Base-by-base conservation (phyloP, 1,139 yeast species). In the Hemisphaericaspora xylofermentans region DNA sequence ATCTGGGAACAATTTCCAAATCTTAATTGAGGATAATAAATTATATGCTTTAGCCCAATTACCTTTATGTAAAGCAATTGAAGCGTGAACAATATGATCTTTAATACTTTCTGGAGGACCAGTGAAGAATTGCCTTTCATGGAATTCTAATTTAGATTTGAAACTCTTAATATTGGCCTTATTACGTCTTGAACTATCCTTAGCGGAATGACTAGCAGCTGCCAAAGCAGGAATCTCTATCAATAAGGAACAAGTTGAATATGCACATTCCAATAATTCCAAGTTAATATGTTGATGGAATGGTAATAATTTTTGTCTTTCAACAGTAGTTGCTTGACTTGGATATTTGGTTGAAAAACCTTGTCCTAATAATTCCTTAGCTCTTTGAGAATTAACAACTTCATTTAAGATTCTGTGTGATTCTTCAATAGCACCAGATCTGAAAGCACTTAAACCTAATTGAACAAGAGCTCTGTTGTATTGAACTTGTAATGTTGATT, bases 71-170 rank as follows among this genome's bases (percentile, higher is more conserved):
- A 94, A 80, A 35, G 89, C 83, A 66, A 84, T 84, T 35, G 98
- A 94, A 40, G 98, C 96, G 63, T 88, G 91, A 75, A 93, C 84
- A 56, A 93, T 84, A 66, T 81, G 89, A 65, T 93, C 99, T 60
- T 95, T 85, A 40, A 95, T 87, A 65, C 93, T 88, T 69, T 93
- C 98, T 43, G 98, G 97, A 34, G 98, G 98, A 30, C 98, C 98
- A 51, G 91, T 88, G 74, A 93, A 93, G 48, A 85, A 87, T 64
- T 93, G 96, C 65, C 94, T 85, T 62, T 91, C 96, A 60, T 88
- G 91, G 71, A 86, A 87, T 61, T 93, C 98, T 54, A 93, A 78
- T 65, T 88, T 81, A 63, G 95, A 83, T 70, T 94, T 84, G 75
- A 93, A 89, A 28, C 96, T 88, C 68, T 88, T 89, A 55, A 84